phyloP scores from a whole-genome alignment of 176 grass and related monocot species.

The Ampelocalamus luodianensis region DNA sequence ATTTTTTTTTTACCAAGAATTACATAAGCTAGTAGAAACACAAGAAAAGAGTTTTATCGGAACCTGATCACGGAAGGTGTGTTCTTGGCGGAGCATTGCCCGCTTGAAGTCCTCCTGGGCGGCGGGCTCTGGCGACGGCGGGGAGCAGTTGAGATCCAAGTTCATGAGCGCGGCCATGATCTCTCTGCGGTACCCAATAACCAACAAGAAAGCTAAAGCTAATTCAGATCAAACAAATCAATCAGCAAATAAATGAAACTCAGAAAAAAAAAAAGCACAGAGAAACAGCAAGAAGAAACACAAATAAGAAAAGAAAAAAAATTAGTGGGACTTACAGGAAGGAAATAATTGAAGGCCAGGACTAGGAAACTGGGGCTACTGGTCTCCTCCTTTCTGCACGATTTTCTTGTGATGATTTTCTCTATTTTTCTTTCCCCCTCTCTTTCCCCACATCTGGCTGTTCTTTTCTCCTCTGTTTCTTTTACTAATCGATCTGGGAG shows the following conservation, averaged over 20 bases:
- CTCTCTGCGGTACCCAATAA: not conserved
- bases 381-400: constrained; percentile 32
- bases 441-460: constrained; percentile 22
- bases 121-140: constrained; percentile 31
- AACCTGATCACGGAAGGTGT: constrained; percentile 53
- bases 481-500: constrained; percentile 22
- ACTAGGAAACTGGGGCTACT: not conserved
- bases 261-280: not conserved
- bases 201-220: not conserved
- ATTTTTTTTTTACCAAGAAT: not conserved
- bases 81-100: constrained; percentile 58
- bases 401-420: constrained; percentile 24
- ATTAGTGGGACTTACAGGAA: not conserved
- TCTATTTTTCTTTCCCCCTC: not conserved
- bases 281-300: not conserved
- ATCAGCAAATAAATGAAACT: not conserved
- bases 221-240: constrained; percentile 31
- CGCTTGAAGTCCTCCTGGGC: constrained; percentile 40
- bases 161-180: constrained; percentile 44
- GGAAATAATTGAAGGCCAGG: constrained; percentile 9
- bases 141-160: constrained; percentile 58
- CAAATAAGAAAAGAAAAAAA: not conserved
- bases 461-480: not conserved
- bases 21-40: not conserved
- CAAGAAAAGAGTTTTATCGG: not conserved